Conservation (phyloP, 805 yeast genomes). For the Cyberlindnera samutprakarnensis region DNA sequence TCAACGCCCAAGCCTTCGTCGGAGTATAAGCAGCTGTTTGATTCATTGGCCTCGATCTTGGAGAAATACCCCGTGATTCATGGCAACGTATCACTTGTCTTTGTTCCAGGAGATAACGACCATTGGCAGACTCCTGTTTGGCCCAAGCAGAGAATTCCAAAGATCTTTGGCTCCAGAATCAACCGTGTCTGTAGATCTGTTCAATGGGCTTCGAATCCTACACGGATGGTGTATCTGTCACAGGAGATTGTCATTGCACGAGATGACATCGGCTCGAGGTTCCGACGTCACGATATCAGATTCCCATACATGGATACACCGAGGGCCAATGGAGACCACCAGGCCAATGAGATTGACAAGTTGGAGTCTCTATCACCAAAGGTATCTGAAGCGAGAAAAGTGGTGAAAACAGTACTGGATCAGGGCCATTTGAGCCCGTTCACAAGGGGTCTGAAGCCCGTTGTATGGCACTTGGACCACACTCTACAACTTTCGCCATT, state of each 20-base stretch:
- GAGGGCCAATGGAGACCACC: constrained; percentile 9
- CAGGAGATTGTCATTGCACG: constrained; percentile 75
- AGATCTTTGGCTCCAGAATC: constrained; percentile 60
- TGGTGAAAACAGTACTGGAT: constrained; percentile 74
- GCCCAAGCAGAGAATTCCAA: constrained; percentile 74
- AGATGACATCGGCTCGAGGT: constrained; percentile 64
- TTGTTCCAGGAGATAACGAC: constrained; percentile 87
- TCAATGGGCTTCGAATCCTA: constrained; percentile 70
- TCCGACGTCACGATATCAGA: constrained; percentile 60
- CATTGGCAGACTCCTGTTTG: constrained; percentile 82
- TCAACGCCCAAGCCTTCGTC: constrained; percentile 57
- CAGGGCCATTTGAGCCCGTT: constrained; percentile 90
- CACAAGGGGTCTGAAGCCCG: constrained; percentile 47
- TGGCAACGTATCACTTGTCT: constrained; percentile 47
- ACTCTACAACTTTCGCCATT: constrained; percentile 66
- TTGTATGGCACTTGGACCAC: constrained; percentile 65
- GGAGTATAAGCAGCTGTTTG: constrained; percentile 61
- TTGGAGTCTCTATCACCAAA: constrained; percentile 36
- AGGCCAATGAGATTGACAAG: constrained; percentile 19
- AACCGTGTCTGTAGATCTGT: constrained; percentile 48
- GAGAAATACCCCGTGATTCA: constrained; percentile 51
- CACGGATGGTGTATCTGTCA: constrained; percentile 66
- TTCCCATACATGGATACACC: constrained; percentile 34
- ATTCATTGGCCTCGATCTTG: constrained; percentile 59
- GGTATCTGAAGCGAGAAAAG: constrained; percentile 52